A percentile compares a stretch with the other conserved stretches of the same genome.
phyloP scores from a whole-genome alignment of 164 flowering plant genomes.

The Piper betle region DNA sequence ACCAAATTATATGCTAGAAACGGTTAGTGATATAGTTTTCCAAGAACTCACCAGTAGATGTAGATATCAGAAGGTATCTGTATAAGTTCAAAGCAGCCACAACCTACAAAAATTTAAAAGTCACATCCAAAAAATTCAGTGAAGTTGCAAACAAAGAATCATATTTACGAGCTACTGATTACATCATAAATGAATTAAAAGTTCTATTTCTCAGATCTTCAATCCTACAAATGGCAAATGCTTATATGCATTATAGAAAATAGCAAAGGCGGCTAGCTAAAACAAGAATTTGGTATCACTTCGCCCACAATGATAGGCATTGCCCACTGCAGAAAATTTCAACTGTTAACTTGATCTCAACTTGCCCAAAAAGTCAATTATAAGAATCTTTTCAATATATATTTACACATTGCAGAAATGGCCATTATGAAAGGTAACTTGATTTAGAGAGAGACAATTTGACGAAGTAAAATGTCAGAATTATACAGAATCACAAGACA shows the following conservation, averaged over 20 bases:
- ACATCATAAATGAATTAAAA: not conserved
- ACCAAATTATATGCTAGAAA: not conserved
- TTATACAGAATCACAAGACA: not conserved
- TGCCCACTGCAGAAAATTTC: too few relatives aligned
- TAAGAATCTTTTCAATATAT: too few relatives aligned
- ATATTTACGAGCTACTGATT: not conserved
- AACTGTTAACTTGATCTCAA: too few relatives aligned
- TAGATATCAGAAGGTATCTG: slow-evolving; percentile 60
- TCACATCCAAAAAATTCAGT: not conserved
- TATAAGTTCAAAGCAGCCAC: slow-evolving; percentile 75
- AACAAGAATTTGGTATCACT: too few relatives aligned
- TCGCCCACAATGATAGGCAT: too few relatives aligned
- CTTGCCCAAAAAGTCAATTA: too few relatives aligned
- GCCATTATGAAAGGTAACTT: too few relatives aligned
- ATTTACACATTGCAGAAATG: too few relatives aligned
- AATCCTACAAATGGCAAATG: not conserved
- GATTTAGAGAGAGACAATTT: too few relatives aligned
- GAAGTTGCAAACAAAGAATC: not conserved
- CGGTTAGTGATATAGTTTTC: too few relatives aligned
- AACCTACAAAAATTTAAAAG: slow-evolving; percentile 32
- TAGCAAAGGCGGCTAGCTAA: not conserved
- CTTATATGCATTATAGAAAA: not conserved
- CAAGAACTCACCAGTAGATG: slow-evolving; percentile 43
- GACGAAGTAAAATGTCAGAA: too few relatives aligned
- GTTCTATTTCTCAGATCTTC: not conserved